These are phyloP conservation scores for Phialemonium atrogriseum DNA, from an alignment of 2,329 filamentous ascomycete genomes.

Conservation along the genomic window DNA sequence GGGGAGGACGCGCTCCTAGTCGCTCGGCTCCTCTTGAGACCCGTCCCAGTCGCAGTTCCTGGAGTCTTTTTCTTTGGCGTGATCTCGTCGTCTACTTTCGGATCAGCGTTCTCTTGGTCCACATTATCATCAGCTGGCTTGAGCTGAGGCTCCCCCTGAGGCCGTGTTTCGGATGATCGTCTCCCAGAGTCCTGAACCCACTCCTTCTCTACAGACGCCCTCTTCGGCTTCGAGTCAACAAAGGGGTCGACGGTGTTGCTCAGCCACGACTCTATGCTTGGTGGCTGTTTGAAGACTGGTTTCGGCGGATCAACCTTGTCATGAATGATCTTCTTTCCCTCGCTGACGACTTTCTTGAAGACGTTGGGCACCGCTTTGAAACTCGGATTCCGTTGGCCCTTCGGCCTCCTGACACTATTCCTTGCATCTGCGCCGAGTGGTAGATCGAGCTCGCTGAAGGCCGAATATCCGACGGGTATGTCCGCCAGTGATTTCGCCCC, in stretches of 20 bases:
- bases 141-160: conserved; percentile 2
- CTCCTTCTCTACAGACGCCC: conserved; percentile 24
- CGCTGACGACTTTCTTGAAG: conserved; percentile 55
- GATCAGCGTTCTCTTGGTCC: conserved; percentile 8
- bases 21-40: conserved; percentile 48
- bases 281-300: conserved; percentile 46
- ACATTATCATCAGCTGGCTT: conserved; percentile 3
- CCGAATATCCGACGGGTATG: conserved; percentile 56
- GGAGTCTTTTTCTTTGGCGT: conserved; percentile 22
- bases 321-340: conserved; percentile 57
- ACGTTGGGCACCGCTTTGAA: conserved; percentile 55
- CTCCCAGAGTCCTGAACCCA: conserved; percentile 22
- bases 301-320: conserved; percentile 50
- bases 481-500: conserved; percentile 47
- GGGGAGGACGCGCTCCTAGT: conserved; percentile 42
- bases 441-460: conserved; percentile 57
- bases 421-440: conserved; percentile 38
- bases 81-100: conserved; percentile 14
- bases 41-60: conserved; percentile 23
- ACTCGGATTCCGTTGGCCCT: conserved; percentile 45
- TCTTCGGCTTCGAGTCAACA: conserved; percentile 35
- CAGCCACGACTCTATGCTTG: conserved; percentile 59
- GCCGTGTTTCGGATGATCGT: conserved; percentile 14
- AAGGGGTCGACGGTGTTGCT: conserved; percentile 56
- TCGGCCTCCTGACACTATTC: conserved; percentile 30